A percentile compares a stretch with the other conserved stretches of the same genome.
Conservation (phyloP, 768 basidiomycete genomes). For the Pulveroboletus sp. region DNA sequence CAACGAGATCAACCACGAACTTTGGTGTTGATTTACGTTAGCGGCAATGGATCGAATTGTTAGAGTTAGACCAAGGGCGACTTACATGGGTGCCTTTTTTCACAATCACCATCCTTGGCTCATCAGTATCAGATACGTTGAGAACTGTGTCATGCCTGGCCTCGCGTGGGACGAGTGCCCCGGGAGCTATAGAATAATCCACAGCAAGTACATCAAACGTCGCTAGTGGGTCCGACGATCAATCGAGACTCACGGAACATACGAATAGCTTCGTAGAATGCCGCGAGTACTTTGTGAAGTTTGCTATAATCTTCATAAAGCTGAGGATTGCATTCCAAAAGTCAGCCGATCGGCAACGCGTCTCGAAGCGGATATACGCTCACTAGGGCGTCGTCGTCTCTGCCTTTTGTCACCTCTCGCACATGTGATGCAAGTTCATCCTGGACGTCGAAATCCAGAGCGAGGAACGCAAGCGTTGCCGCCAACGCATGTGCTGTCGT, state of each 20-base stretch:
- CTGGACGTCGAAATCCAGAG: constrained; percentile 29
- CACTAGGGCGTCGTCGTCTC: constrained; percentile 16
- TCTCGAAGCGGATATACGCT: background rate
- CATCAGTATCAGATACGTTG: constrained; percentile 12
- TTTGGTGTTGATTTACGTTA: background rate
- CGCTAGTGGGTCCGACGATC: background rate
- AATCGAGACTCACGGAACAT: constrained; percentile 24
- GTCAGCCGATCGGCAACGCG: background rate
- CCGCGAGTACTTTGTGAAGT: constrained; percentile 26
- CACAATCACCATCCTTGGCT: constrained; percentile 8
- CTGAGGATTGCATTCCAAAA: constrained; percentile 1
- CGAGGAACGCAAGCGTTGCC: constrained; percentile 29
- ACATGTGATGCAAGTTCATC: constrained; percentile 29
- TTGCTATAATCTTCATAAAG: constrained; percentile 23
- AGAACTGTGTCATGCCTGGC: constrained; percentile 23
- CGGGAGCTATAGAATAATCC: constrained; percentile 19
- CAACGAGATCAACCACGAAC: constrained; percentile 26
- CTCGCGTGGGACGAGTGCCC: constrained; percentile 24
- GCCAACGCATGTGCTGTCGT: constrained; percentile 30
- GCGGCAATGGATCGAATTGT: background rate
- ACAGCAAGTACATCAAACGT: background rate
- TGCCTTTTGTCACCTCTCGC: constrained; percentile 17
- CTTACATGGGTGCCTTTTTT: constrained; percentile 21
- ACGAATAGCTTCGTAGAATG: constrained; percentile 27
- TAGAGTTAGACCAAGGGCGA: background rate